Base-by-base conservation (phyloP, 2,329 filamentous ascomycete species). In the Paecilomyces variotii region DNA sequence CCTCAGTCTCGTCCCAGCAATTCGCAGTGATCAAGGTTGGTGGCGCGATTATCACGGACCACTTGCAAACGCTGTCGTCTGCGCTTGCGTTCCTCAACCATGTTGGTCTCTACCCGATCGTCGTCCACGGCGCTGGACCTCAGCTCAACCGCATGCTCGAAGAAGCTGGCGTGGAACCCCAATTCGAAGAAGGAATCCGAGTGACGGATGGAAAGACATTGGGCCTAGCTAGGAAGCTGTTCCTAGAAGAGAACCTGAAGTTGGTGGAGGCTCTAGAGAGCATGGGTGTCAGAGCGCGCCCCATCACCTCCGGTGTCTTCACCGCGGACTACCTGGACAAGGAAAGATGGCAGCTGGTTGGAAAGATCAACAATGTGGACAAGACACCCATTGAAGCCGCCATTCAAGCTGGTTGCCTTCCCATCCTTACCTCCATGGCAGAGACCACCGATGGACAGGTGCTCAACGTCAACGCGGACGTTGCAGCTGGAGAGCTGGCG, bases 11-110 rank as follows among this genome's bases (percentile, higher is more conserved):
- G 52, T 96, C 91, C 35, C 92, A 97, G 79, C 91, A 96, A 72
- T 99, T 97, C 75, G 93, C 92, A 65, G 93, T 99, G 54, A 96
- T 99, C 77, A 99, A 99, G 81, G 93, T 97, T 58, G 94, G 93
- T 62, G 94, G 93, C 62, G 94, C 93, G 63, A 97, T 97, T 69
- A 84, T 99, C 69, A 96, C 91, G 61, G 92, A 97, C 72, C 89
- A 97, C 76, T 83, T 97, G 58, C 89, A 96, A 74, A 91, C 92
- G 69, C 85, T 99, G 58, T 96, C 91, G 71, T 88, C 89, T 57
- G 92, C 90, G 55, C 82, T 97, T 60, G 88, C 91, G 28, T 95
- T 97, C 77, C 84, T 97, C 55, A 93, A 96, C 77, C 89, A 96
- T 80, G 91, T 97, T 70, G 91, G 92, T 49, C 84, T 99, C 49